These are phyloP conservation scores for Pythium dissotocum DNA, from an alignment of 352 stramenopile species.

Conservation along the genomic window DNA sequence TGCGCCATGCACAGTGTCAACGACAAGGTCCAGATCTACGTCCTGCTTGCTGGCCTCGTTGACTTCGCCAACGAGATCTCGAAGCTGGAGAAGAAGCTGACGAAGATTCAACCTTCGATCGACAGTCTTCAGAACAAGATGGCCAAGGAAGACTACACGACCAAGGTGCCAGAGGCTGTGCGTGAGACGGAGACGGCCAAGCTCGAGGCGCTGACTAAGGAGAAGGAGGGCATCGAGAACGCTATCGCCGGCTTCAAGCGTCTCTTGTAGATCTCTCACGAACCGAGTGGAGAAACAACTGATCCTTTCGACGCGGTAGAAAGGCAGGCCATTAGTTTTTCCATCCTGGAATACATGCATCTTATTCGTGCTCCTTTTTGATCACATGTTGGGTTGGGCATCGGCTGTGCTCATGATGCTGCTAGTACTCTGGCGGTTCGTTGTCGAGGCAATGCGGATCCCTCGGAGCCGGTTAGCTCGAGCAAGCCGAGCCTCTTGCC, in stretches of 20 bases:
- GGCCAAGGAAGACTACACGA: slow-evolving; percentile 71
- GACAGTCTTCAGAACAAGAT: slow-evolving; percentile 82
- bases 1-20: slow-evolving; percentile 95
- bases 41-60: slow-evolving; percentile 82
- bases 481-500: slow-evolving; percentile 26
- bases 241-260: slow-evolving; percentile 81
- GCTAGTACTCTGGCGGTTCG: neutral
- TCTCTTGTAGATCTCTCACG: slow-evolving; percentile 46
- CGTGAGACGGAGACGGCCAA: slow-evolving; percentile 78
- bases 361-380: neutral
- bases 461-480: slow-evolving; percentile 14
- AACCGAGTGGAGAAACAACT: neutral
- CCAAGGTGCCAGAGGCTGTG: slow-evolving; percentile 80
- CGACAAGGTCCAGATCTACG: slow-evolving; percentile 90
- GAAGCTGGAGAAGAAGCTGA: slow-evolving; percentile 90
- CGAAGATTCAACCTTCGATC: slow-evolving; percentile 77
- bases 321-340: neutral
- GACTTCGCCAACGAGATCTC: slow-evolving; percentile 90
- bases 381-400: neutral
- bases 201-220: slow-evolving; percentile 77
- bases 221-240: slow-evolving; percentile 75
- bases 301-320: too few species aligned
- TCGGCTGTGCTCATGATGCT: neutral
- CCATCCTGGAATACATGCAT: slow-evolving; percentile 1
- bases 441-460: slow-evolving; percentile 1